Conservation (phyloP, 139 green algal species). For the Chara braunii region DNA sequence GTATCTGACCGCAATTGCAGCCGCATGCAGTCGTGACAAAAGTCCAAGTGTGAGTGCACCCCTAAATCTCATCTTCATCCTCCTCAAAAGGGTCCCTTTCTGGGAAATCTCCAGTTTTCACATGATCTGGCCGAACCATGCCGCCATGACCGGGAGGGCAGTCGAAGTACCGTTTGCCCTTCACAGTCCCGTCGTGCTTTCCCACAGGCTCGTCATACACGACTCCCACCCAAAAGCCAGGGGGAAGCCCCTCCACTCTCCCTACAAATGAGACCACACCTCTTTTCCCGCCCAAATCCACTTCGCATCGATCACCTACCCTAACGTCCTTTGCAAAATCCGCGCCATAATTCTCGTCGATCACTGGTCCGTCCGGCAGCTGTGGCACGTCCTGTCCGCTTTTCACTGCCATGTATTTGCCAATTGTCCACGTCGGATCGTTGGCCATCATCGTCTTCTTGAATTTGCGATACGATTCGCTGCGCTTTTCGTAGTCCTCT, state of each 20-base stretch:
- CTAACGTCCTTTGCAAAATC: too few relatives aligned
- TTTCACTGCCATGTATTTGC: too few relatives aligned
- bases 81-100: constrained; percentile 35
- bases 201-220: constrained; percentile 93
- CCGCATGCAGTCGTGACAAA: too few relatives aligned
- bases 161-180: constrained; percentile 29
- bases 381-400: too few relatives aligned
- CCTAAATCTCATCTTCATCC: constrained; percentile 35
- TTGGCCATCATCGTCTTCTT: constrained; percentile 67
- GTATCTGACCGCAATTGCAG: too few relatives aligned
- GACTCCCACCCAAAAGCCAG: constrained; percentile 85
- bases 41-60: too few relatives aligned
- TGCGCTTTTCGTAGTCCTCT: constrained; percentile 77
- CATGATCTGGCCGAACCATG: constrained; percentile 28
- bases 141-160: constrained; percentile 23
- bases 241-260: constrained; percentile 52
- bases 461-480: constrained; percentile 76
- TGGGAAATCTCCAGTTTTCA: constrained; percentile 34
- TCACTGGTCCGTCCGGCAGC: too few relatives aligned
- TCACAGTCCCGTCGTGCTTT: constrained; percentile 80
- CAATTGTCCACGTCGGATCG: constrained; percentile 82
- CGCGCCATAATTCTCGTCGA: too few relatives aligned
- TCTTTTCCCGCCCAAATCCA: constrained; percentile 79
- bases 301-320: constrained; percentile 71
- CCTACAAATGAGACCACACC: constrained; percentile 72